Base-by-base conservation (phyloP, 2,329 filamentous ascomycete species). In the Fusarium cicatricum region DNA sequence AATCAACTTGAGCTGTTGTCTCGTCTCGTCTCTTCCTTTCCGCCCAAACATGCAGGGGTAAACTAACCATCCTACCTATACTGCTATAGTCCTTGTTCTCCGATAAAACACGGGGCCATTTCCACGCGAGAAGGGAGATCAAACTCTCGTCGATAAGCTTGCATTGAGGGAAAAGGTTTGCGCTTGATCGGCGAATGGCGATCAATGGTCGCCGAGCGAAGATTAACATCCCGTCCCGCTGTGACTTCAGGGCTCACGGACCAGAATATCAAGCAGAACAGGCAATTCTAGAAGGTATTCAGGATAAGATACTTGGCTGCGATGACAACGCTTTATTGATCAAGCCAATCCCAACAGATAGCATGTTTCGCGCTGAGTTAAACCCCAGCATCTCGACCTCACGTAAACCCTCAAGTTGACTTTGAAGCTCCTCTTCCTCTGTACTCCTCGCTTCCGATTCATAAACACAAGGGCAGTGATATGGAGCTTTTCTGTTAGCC, bases 101-200 rank as follows among this genome's bases (percentile, higher is more conserved):
- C 43, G 51, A 38, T 54, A 19, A 50, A 50, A 37, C 26, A 37
- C 34, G 17, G 45, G 26, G 37, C 47, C 38, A 40, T 28, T 40
- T 53, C 29, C 26, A 64, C 17, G 47, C 43, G 37, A 47, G 17
- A 43, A 51, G 46, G 23, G 38, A 37, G 37, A 48, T 32, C 39
- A 49, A 51, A 45, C 26, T 38, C 23, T 21, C 23, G 3, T 28
- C 21, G 31, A 28, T 15, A 43, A 45, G 42, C 11, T 21, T 16
- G 23, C 12, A 31, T 36, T 15, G n/a, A 23, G 40, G 29, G 17
- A 47, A 42, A 58, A 26, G 28, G 45, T 50, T 58, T 39, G 36
- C 40, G n/a, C 37, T 49, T 52, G 51, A 62, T 60, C 60, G 46
- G 37, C 59, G 29, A 41, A 46, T 37, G 43, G 47, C 46, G 60